Evolutionary conservation across 2,329 filamentous ascomycete species (phyloP), one percentile per base, ranked within the genome.

Genomic region (Colletotrichum tropicale): DNA sequence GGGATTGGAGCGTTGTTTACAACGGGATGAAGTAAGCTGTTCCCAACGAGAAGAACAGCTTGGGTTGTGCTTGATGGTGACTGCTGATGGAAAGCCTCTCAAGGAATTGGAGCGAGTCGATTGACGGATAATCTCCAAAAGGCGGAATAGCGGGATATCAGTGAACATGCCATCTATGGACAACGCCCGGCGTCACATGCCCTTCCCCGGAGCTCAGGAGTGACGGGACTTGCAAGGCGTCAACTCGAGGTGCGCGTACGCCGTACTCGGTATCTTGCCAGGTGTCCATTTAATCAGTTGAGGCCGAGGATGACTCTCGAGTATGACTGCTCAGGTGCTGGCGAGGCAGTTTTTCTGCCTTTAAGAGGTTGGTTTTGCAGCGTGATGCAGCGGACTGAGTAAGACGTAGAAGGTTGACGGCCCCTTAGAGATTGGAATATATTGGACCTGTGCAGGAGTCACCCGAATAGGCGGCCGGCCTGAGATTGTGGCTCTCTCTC

Each of bases 81-180:
- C 18, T 21, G 69, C 16, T 26, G n/a, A 64, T 24, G 66, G 15
- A 16, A 12, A 48, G n/a, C 36, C n/a, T 28, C 26, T 18, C 12
- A 58, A 58, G 73, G 48, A 48, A 21, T 61, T 65, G 21, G 34
- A 58, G 74, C 21, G 34, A 30, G 38, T 74, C 74, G 48, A 74
- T 76, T 60, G 65, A 74, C 70, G 70, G 64, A 75, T 73, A 75
- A 75, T 75, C 32, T 75, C 55, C 32, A 21, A 26, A 13, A 28
- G 52, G 61, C 36, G 62, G 62, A 26, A 43, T 74, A 52, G 18
- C 43, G 28, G 52, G 56, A 21, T n/a, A 64, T 24, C 32, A 64
- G 32, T 21, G 43, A 55, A 55, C 28, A 26, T 38, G 28, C 65
- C 65, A 56, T 10, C 36, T 66, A 18, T 48, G 24, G 30, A 43